Conservation (phyloP, 768 basidiomycete species). For the Phaeotremella skinneri region DNA sequence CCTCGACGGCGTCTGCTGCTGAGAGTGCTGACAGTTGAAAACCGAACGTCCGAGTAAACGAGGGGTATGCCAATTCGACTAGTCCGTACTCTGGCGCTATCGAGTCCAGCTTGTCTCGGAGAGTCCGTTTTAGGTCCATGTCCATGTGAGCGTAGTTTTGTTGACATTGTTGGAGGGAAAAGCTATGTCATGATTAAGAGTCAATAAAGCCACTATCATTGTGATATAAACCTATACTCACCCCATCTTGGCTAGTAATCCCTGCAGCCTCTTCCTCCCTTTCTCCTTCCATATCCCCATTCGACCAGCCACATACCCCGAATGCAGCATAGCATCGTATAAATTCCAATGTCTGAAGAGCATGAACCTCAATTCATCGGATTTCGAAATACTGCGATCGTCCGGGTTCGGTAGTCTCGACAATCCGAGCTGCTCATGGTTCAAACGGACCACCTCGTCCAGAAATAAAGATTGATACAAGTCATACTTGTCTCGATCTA, state of each 20-base stretch:
- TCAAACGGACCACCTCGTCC: slow-evolving; percentile 91
- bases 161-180: slow-evolving; percentile 90
- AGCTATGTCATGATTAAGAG: slow-evolving; percentile 56
- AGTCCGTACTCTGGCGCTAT: slow-evolving; percentile 95
- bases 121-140: slow-evolving; percentile 78
- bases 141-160: slow-evolving; percentile 96
- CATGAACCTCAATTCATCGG: slow-evolving; percentile 89
- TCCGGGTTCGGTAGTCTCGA: slow-evolving; percentile 59
- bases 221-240: slow-evolving; percentile 51
- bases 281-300: slow-evolving; percentile 95
- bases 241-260: slow-evolving; percentile 98
- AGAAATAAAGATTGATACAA: slow-evolving; percentile 72
- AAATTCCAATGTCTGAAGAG: slow-evolving; percentile 96
- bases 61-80: slow-evolving; percentile 86
- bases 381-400: slow-evolving; percentile 74
- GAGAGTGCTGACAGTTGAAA: slow-evolving; percentile 83
- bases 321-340: slow-evolving; percentile 97
- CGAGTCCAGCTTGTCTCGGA: slow-evolving; percentile 76
- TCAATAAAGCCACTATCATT: neutral
- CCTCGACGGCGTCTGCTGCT: slow-evolving; percentile 91
- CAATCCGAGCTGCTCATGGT: slow-evolving; percentile 55
- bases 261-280: slow-evolving; percentile 82
- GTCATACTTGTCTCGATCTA: slow-evolving; percentile 83
- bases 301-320: slow-evolving; percentile 90
- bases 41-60: slow-evolving; percentile 87